Evolutionary conservation across 371 early-diverging fungal species (phyloP).

Genomic region (Apophysomyces variabilis): DNA sequence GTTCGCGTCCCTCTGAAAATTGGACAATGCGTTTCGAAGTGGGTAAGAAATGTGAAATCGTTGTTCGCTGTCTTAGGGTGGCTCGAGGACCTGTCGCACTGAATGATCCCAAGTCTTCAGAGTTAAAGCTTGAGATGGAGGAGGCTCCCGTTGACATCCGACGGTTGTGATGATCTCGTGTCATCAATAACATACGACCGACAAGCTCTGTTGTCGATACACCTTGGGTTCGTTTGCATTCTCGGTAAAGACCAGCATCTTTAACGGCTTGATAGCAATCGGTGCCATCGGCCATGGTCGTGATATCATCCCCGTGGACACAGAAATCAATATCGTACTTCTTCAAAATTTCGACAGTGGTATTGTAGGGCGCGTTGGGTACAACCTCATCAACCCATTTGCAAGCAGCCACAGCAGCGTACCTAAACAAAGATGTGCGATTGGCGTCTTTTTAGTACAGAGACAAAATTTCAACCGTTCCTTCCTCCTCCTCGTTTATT

Average conservation of each 20-base stretch:
- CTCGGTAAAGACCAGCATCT: constrained; percentile 90
- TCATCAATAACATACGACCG: constrained; percentile 94
- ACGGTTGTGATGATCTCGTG: constrained; percentile 82
- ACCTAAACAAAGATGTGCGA: constrained; percentile 47
- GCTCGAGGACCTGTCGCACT: constrained; percentile 36
- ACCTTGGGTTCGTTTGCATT: constrained; percentile 93
- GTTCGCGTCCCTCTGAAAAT: constrained; percentile 84
- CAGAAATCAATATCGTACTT: constrained; percentile 89
- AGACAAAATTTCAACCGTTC: too few relatives aligned
- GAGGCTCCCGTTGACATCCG: constrained; percentile 47
- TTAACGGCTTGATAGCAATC: constrained; percentile 96
- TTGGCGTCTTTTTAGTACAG: too few relatives aligned
- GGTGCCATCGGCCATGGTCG: constrained; percentile 91
- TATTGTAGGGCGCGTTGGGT: constrained; percentile 93
- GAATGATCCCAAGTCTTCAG: constrained; percentile 67
- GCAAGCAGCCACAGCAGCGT: constrained; percentile 93
- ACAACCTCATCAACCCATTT: constrained; percentile 97
- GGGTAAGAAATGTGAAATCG: constrained; percentile 86
- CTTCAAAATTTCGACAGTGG: constrained; percentile 82
- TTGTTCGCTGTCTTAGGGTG: constrained; percentile 9
- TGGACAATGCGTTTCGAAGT: constrained; percentile 87
- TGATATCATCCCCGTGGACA: constrained; percentile 97
- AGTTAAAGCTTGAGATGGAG: constrained; percentile 64
- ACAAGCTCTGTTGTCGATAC: constrained; percentile 96
- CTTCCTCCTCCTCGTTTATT: too few relatives aligned